Base-by-base conservation (phyloP, 768 basidiomycete genomes). In the Mycena rebaudengoi region DNA sequence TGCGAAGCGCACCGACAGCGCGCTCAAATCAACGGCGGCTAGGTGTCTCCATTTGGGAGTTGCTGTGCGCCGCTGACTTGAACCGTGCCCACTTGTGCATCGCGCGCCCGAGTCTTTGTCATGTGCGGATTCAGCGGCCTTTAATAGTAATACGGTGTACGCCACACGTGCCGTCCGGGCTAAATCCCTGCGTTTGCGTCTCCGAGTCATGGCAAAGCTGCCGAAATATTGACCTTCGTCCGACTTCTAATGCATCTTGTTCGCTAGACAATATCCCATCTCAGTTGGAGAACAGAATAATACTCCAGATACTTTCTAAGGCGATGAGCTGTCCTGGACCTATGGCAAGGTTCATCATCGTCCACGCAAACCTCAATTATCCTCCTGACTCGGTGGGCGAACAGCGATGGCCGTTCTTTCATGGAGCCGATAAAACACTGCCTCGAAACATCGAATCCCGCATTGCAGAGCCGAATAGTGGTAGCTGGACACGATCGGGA, bases 391-490 rank as follows among this genome's bases (percentile, higher is more conserved):
- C 49, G 12, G 50, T 54, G 45, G 45, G n/a, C 54, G 28, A 45
- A 43, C 40, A 55, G 41, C 45, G 25, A 58, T 18, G 40, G n/a
- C 58, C 40, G 48, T 51, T 51, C 58, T 50, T 51, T 41, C 20
- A 30, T 60, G 7, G 29, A 60, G 29, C 28, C 10, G 14, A 41
- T 25, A 18, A 51, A 60, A 51, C 46, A 51, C 48, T 21, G 12
- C 39, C 30, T 51, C 29, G 14, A 60, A 18, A 60, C 51, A 33
- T 51, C 20, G 48, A 41, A 49, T 41, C 30, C 58, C 58, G 20
- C 23, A 25, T 5, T 60, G 41, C 48, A 41, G 49, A 49, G 33
- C 37, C 28, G 37, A 32, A 21, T 26, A n/a, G 20, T 57, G 5
- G 55, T 39, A n/a, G 26, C 37, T 2, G 6, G 39, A 59, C 16